Base-by-base conservation (phyloP, 2,329 filamentous ascomycete genomes). In the Ascochyta viciae-villosae region DNA sequence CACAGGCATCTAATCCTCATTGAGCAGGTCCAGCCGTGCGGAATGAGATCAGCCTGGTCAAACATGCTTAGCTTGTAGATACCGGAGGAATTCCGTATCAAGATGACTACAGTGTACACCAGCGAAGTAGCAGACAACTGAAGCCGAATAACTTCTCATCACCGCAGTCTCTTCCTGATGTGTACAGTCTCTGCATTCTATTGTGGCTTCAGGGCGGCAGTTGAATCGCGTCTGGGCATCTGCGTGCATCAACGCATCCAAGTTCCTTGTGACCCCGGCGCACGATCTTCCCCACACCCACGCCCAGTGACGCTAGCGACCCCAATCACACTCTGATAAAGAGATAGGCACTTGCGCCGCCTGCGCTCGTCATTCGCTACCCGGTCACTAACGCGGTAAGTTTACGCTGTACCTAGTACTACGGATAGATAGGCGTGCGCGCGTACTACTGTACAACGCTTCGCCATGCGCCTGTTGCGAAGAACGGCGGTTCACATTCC, bases 1-100 rank as follows among this genome's bases (percentile, higher is more conserved):
- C 38, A 40, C 29, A 42, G 10, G 6, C 13, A 50, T 35, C 50
- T 38, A 49, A 46, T 42, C 45, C 54, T 13, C 3, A 49, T 53
- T 53, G 44, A 53, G 54, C 31, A 57, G 45, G 54, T 57, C 44
- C 50, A 53, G 49, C 44, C 54, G 54, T 45, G 44, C 50, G 50
- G 44, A 57, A 56, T 47, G 35, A 35, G 41, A 57, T 50, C 45
- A 49, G 45, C 49, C 34, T 57, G 44, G 39, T 45, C 23, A 53
- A 40, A 34, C 6, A 46, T 50, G 44, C 49, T 50, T 57, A 53
- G 54, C 54, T 26, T 50, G 37, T 41, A 53, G 49, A 53, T 57
- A 53, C 41, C 44, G 50, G 49, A 33, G 45, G 35, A 34, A 46
- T 42, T 53, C 54, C 49, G 50, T 53, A 50, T 57, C 44, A 53